Base-by-base conservation (phyloP, 139 green algal species). In the Chlorella sp. region DNA sequence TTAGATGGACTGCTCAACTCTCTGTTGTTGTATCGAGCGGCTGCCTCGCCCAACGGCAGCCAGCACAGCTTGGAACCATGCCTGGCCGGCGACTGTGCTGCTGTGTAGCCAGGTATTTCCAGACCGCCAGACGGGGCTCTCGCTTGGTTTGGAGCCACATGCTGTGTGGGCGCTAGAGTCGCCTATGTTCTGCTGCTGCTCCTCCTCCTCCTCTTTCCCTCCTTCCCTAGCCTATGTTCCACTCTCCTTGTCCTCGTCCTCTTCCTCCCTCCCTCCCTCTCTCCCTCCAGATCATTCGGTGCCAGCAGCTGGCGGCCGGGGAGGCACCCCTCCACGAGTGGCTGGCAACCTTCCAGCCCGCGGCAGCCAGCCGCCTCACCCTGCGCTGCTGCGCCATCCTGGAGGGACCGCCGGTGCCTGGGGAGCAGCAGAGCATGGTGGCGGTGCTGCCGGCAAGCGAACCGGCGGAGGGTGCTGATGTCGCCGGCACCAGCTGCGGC, bases 301-400 rank as follows among this genome's bases (percentile, higher is more conserved):
- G 81, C 56, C 72, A 38, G 40, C 81, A 81, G 34, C 54, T 86
- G 40, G 81, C 81, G 3, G 81, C 54, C 3, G 48, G 62, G 34
- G 48, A 73, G 2, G 58, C 54, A 16, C 41, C 44, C 8, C 48
- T 85, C 44, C 26, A 34, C 20, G 69, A 85, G n/a, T 81, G 43
- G 76, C 58, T 85, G n/a, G 26, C 40, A 28, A 85, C 79, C 2
- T 82, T 77, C 34, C 38, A 34, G 28, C 73, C 73, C 1, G 36
- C 44, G 24, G 34, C 34, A 2, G 34, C 11, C 14, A 56, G 11
- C 3, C 3, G 26, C 36, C 38, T 30, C 58, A 82, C 73, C 9
- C 73, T 44, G n/a, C 54, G 85, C 34, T 85, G 77, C 73, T 69
- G 56, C 24, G 85, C 85, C 76, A 56, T 89, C 6, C 67, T 89